These are phyloP conservation scores for Elsinoe ampelina DNA, from an alignment of 2,329 filamentous ascomycete genomes.

Conservation along the genomic window DNA sequence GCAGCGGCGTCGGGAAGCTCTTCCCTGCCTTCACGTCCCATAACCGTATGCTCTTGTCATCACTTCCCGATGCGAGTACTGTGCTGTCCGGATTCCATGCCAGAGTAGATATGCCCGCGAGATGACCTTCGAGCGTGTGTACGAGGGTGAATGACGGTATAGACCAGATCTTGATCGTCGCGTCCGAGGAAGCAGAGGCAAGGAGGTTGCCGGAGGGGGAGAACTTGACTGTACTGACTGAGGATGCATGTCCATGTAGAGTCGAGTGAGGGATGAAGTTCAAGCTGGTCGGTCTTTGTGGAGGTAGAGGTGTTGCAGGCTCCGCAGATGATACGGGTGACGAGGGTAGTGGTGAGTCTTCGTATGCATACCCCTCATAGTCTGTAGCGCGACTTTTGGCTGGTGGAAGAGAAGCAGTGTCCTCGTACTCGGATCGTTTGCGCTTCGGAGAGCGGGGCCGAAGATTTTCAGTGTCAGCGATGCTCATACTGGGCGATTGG, in stretches of 20 bases:
- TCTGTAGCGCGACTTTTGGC: background rate
- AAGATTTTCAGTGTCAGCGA: background rate
- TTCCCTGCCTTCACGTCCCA: slow-evolving; percentile 65
- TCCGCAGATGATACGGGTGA: background rate
- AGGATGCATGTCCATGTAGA: slow-evolving; percentile 66
- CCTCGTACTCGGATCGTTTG: slow-evolving; percentile 8
- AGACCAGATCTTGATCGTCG: slow-evolving; percentile 86
- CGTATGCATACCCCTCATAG: slow-evolving; percentile 16
- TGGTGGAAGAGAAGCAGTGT: background rate
- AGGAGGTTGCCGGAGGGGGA: slow-evolving; percentile 86
- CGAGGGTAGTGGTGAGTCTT: slow-evolving; percentile 11
- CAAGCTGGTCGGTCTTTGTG: slow-evolving; percentile 30
- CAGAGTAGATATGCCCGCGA: slow-evolving; percentile 84
- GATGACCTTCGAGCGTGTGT: slow-evolving; percentile 84
- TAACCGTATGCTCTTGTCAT: slow-evolving; percentile 90
- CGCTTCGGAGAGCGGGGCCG: slow-evolving; percentile 15
- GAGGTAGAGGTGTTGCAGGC: slow-evolving; percentile 1
- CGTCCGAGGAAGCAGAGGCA: slow-evolving; percentile 78
- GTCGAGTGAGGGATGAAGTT: slow-evolving; percentile 62
- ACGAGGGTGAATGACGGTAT: slow-evolving; percentile 66
- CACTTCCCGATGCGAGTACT: slow-evolving; percentile 80
- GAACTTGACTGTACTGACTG: slow-evolving; percentile 78
- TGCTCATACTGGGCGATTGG: slow-evolving; percentile 12
- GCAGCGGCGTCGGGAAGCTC: slow-evolving; percentile 52
- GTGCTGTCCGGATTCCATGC: slow-evolving; percentile 90